phyloP scores from a whole-genome alignment of 148 eudicot species.

The Agrostemma githago region DNA sequence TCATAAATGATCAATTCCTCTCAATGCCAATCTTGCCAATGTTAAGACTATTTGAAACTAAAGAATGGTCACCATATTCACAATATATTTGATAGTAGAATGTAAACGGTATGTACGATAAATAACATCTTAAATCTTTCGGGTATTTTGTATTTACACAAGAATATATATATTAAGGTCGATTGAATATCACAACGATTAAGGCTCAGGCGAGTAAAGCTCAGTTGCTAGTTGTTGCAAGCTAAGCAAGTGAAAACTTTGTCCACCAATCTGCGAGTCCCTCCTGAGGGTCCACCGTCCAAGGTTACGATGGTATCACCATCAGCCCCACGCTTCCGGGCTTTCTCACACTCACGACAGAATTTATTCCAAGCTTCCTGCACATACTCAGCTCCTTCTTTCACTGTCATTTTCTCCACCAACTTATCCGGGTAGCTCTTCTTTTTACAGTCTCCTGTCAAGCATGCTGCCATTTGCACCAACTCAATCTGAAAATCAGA shows the following conservation, averaged over 20 bases:
- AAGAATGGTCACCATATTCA: neutral
- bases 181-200: neutral
- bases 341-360: constrained; percentile 48
- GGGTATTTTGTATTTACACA: neutral
- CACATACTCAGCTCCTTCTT: constrained; percentile 49
- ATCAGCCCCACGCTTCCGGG: constrained; percentile 38
- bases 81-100: neutral
- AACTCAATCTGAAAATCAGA: constrained; percentile 62
- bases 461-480: constrained; percentile 72
- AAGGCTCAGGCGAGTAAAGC: neutral
- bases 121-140: neutral
- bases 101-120: neutral
- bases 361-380: constrained; percentile 46
- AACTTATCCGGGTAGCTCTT: constrained; percentile 48
- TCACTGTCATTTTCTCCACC: constrained; percentile 59
- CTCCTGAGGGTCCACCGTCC: neutral
- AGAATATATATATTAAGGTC: too few species aligned
- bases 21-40: too few species aligned
- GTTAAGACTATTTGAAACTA: neutral
- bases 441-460: constrained; percentile 62
- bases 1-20: constrained; percentile 1
- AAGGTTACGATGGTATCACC: constrained; percentile 27
- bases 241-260: constrained; percentile 49
- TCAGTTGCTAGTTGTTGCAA: constrained; percentile 35
- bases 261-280: constrained; percentile 24